Conservation (phyloP, 805 yeast genomes). For the Candida dajiaensis region DNA sequence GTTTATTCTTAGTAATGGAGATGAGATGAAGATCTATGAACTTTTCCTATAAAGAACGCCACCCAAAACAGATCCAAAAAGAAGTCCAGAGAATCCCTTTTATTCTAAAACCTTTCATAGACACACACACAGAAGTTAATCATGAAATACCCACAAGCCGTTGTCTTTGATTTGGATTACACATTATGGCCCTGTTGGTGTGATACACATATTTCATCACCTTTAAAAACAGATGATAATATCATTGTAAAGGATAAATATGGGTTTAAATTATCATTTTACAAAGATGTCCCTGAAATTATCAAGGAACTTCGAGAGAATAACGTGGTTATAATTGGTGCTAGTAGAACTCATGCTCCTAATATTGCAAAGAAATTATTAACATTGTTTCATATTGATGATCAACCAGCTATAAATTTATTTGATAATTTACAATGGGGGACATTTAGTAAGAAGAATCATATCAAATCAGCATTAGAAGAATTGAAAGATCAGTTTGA, state of each 20-base stretch:
- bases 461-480: constrained; percentile 51
- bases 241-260: constrained; percentile 40
- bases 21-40: too few species aligned
- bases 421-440: constrained; percentile 70
- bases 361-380: constrained; percentile 65
- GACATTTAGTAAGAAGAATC: constrained; percentile 50
- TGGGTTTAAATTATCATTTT: constrained; percentile 54
- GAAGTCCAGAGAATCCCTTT: too few species aligned
- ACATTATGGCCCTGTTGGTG: constrained; percentile 85
- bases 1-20: too few species aligned
- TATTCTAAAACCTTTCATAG: too few species aligned
- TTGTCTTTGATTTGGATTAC: constrained; percentile 71
- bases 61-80: too few species aligned
- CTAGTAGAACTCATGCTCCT: constrained; percentile 78
- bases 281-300: constrained; percentile 62
- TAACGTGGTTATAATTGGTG: constrained; percentile 53
- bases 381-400: constrained; percentile 44
- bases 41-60: too few species aligned
- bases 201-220: constrained; percentile 63
- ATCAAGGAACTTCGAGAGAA: constrained; percentile 44
- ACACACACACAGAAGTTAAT: too few species aligned
- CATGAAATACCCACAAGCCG: constrained; percentile 39
- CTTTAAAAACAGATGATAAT: constrained; percentile 35
- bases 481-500: constrained; percentile 35
- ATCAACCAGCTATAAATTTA: constrained; percentile 42